phyloP scores from a whole-genome alignment of 257 asterid genomes.

The Verbascum thapsus region DNA sequence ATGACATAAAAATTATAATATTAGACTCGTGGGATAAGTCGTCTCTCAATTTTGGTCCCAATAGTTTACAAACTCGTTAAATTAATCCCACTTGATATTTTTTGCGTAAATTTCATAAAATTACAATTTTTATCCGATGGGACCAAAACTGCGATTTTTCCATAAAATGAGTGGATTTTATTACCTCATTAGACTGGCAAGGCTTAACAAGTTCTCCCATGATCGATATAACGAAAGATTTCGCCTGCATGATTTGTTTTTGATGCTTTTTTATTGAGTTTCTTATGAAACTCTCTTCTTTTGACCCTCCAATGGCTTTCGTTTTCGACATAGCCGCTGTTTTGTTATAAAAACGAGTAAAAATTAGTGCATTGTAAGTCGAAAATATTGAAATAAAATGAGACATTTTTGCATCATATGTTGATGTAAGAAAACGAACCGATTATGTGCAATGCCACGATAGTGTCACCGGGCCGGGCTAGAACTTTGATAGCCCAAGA shows the following conservation, averaged over 20 bases:
- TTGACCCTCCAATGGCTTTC: constrained; percentile 38
- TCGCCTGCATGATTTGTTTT: constrained; percentile 65
- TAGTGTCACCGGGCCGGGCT: constrained; percentile 67
- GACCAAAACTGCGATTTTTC: too few species aligned
- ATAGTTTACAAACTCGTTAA: too few species aligned
- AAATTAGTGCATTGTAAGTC: background rate
- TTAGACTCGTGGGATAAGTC: too few species aligned
- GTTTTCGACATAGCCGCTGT: constrained; percentile 45
- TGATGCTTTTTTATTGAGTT: constrained; percentile 46
- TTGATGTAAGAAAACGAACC: constrained; percentile 46
- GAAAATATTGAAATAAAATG: background rate
- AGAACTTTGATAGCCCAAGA: constrained; percentile 57
- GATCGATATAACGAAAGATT: constrained; percentile 64
- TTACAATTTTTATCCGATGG: too few species aligned
- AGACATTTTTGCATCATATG: background rate
- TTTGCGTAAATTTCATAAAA: too few species aligned
- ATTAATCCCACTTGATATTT: too few species aligned
- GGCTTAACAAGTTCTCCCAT: constrained; percentile 64
- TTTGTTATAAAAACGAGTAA: constrained; percentile 12
- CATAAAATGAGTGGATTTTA: background rate
- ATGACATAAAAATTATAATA: too few species aligned
- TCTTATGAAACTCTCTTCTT: constrained; percentile 44
- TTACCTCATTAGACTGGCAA: constrained; percentile 64
- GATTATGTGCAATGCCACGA: constrained; percentile 67
- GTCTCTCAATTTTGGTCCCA: too few species aligned